A percentile compares a stretch with the other conserved stretches of the same genome.
These are phyloP conservation scores for Tuctoria greenei DNA, from an alignment of 176 grass and related monocot species.

Conservation along the genomic window DNA sequence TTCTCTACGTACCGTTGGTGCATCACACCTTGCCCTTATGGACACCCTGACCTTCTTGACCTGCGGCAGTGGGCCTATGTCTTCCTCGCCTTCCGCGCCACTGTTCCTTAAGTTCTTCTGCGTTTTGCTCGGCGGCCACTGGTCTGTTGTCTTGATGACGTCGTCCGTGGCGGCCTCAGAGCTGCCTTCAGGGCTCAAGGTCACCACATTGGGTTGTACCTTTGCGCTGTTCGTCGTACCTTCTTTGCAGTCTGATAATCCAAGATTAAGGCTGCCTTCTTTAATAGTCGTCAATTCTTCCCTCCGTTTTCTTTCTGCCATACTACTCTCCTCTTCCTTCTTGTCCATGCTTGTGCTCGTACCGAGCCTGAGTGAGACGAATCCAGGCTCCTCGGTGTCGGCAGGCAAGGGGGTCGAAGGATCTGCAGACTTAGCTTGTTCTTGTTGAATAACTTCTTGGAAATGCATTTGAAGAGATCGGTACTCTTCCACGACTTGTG, in stretches of 20 bases:
- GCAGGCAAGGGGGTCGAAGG: not conserved
- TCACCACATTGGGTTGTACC: constrained; percentile 25
- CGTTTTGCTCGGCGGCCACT: constrained; percentile 50
- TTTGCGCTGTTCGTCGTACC: constrained; percentile 30
- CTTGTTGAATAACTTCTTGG: constrained; percentile 49
- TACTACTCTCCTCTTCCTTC: constrained; percentile 40
- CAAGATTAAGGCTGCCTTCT: constrained; percentile 49
- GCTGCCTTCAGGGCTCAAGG: constrained; percentile 65
- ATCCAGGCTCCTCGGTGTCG: constrained; percentile 35
- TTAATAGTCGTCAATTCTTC: constrained; percentile 28
- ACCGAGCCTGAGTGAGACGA: constrained; percentile 59
- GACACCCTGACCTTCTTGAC: constrained; percentile 82
- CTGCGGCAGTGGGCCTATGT: constrained; percentile 39
- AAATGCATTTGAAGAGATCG: constrained; percentile 63
- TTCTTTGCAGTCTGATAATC: constrained; percentile 44
- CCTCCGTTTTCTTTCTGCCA: constrained; percentile 6
- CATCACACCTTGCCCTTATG: constrained; percentile 67
- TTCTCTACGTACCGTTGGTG: constrained; percentile 55
- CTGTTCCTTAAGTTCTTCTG: constrained; percentile 35
- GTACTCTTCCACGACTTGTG: constrained; percentile 56
- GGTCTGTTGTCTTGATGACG: constrained; percentile 17
- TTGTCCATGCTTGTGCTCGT: constrained; percentile 30
- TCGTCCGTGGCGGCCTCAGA: constrained; percentile 47
- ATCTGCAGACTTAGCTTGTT: not conserved
- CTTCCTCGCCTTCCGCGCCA: constrained; percentile 34